phyloP scores from a whole-genome alignment of 2,329 filamentous ascomycete species.

The Cladophialophora chaetospira region DNA sequence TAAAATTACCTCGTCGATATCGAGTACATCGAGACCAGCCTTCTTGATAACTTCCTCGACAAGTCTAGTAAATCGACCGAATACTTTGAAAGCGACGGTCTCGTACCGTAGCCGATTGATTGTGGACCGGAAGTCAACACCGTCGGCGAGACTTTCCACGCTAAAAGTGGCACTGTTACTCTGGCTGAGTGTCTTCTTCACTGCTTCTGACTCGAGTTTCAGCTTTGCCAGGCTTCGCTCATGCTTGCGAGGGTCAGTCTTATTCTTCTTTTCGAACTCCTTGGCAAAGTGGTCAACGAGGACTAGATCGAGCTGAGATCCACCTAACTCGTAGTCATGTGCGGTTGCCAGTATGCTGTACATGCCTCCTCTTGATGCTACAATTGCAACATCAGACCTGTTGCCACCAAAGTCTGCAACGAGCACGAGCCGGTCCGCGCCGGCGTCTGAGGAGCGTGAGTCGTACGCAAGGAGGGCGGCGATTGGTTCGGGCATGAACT shows the following conservation, averaged over 20 bases:
- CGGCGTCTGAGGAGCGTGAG: slow-evolving; percentile 71
- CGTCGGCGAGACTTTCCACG: slow-evolving; percentile 85
- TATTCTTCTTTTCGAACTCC: slow-evolving; percentile 98
- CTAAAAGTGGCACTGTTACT: slow-evolving; percentile 88
- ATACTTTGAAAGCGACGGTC: slow-evolving; percentile 80
- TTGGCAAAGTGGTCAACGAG: slow-evolving; percentile 97
- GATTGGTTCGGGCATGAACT: slow-evolving; percentile 89
- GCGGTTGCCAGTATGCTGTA: slow-evolving; percentile 92
- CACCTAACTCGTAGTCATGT: slow-evolving; percentile 93
- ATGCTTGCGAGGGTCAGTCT: slow-evolving; percentile 80
- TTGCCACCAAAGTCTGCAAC: slow-evolving; percentile 93
- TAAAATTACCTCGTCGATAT: slow-evolving; percentile 92
- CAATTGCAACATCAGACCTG: slow-evolving; percentile 84
- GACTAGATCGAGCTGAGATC: slow-evolving; percentile 81
- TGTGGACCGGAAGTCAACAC: slow-evolving; percentile 85
- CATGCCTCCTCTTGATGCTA: slow-evolving; percentile 90
- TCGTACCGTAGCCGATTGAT: slow-evolving; percentile 95
- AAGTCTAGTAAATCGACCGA: slow-evolving; percentile 82
- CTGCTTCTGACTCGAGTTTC: slow-evolving; percentile 83
- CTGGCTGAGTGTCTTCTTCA: slow-evolving; percentile 89
- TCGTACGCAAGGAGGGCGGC: slow-evolving; percentile 90
- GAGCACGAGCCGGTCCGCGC: slow-evolving; percentile 84
- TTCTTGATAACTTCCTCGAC: slow-evolving; percentile 86
- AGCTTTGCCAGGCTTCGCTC: slow-evolving; percentile 84
- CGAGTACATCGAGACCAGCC: slow-evolving; percentile 85